Evolutionary conservation across 2,329 filamentous ascomycete genomes (phyloP), one percentile per base, ranked within the genome.

Genomic region (Ophiostoma angusticollis): DNA sequence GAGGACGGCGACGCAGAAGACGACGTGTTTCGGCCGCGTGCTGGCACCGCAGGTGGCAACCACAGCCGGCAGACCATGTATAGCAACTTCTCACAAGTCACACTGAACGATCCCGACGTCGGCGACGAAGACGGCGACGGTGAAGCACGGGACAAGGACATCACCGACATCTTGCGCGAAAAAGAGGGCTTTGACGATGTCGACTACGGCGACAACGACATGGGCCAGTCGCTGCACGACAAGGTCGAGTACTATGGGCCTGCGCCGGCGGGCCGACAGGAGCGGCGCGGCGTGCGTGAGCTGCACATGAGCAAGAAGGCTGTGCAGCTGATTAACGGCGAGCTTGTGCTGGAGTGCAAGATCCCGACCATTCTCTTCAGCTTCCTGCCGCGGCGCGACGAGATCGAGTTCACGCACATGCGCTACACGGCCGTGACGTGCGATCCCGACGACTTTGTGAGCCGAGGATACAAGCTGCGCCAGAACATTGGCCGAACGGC

Each of bases 311-410:
- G 81, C 9, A 91, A 80, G 60, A 94, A 93, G 55, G 89, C 96
- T 58, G 91, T 98, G 39, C 80, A 85, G 52, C 73, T 98, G 31
- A 93, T 96, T 70, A 96, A 98, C 55, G 91, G 91, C 54, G 89
- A 98, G 61, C 78, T 98, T 38, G 89, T 98, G 42, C 70, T 98
- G 33, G 91, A 98, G 64, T 96, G 91, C 70, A 98, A 98, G 63
- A 98, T 98, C 49, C 91, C 93, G 1, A 98, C 91, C 1, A 98
- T 96, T 50, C 68, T 98, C 29, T 93, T 96, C 71, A 94, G 86
- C 57, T 98, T 98, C 62, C 64, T 98, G 45, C 93, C 93, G 0
- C 76, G 89, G 13, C 77, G 89, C 43, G 86, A 95, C 55, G 89
- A 94, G 58, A 71, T 89, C 46, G 91, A 98, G 55, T 98, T 98